Percentiles rank a stretch among this genome's conserved stretches.
Evolutionary conservation across 78 protist species (phyloP).

Genomic region (Monocercomonoides exilis): DNA sequence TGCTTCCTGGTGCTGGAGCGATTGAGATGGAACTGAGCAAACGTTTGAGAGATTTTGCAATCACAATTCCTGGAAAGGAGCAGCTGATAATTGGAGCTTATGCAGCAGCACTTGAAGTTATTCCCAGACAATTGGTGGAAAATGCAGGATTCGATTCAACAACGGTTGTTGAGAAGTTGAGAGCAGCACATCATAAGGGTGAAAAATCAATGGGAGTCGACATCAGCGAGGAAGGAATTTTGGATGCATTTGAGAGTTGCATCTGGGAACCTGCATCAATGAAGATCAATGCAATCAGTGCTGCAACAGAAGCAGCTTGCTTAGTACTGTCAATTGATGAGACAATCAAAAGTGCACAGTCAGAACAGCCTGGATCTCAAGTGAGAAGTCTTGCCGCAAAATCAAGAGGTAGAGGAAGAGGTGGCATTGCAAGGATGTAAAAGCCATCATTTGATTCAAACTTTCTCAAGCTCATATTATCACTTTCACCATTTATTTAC

Average conservation of each 20-base stretch:
- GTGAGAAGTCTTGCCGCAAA: too few relatives aligned
- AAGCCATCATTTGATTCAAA: too few relatives aligned
- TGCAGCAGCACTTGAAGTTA: slow-evolving; percentile 84
- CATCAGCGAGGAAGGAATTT: slow-evolving; percentile 77
- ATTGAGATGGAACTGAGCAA: slow-evolving; percentile 91
- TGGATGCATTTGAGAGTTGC: slow-evolving; percentile 75
- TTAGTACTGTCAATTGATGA: slow-evolving; percentile 93
- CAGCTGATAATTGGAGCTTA: slow-evolving; percentile 86
- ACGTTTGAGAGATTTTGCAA: slow-evolving; percentile 67
- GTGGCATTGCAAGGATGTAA: neutral
- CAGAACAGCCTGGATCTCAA: slow-evolving; percentile 41
- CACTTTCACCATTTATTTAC: too few relatives aligned
- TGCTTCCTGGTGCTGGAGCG: slow-evolving; percentile 98
- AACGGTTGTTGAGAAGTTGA: slow-evolving; percentile 88
- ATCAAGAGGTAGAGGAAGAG: neutral
- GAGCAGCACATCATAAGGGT: slow-evolving; percentile 71
- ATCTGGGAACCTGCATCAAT: slow-evolving; percentile 95
- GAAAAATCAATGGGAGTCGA: slow-evolving; percentile 87
- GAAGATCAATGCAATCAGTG: slow-evolving; percentile 82
- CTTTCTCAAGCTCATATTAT: too few relatives aligned
- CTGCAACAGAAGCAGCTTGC: slow-evolving; percentile 99
- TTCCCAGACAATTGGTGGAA: slow-evolving; percentile 86
- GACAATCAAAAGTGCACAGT: slow-evolving; percentile 77
- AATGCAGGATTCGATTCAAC: slow-evolving; percentile 98
- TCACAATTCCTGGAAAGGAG: slow-evolving; percentile 74